A percentile compares a stretch with the other conserved stretches of the same genome.
These are phyloP conservation scores for Geotrichum phurueaensis DNA, from an alignment of 1,139 yeast species.

Conservation along the genomic window DNA sequence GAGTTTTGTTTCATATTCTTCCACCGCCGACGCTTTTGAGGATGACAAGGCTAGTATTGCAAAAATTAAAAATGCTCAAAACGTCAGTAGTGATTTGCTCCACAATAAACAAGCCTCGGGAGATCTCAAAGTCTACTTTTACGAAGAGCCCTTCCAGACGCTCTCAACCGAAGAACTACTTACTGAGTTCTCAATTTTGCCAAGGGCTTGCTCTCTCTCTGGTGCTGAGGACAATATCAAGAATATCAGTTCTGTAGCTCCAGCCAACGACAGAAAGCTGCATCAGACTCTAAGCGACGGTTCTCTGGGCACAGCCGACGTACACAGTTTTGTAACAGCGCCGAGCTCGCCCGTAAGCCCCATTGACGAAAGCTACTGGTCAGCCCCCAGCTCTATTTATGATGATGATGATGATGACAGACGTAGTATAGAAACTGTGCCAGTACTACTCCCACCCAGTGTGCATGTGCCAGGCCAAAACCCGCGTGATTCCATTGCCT, in stretches of 20 bases:
- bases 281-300: neutral
- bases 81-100: neutral
- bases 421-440: neutral
- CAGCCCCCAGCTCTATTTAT: neutral
- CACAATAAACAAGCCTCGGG: neutral
- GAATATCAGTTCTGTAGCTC: too few relatives aligned
- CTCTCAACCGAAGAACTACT: conserved; percentile 1
- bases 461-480: neutral
- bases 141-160: neutral
- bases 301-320: neutral
- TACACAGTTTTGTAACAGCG: conserved; percentile 6
- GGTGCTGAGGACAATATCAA: too few relatives aligned
- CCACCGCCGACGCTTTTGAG: neutral
- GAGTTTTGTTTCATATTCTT: neutral
- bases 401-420: neutral
- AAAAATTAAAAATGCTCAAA: neutral
- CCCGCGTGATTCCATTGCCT: neutral
- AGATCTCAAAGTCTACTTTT: neutral
- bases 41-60: neutral
- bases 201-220: neutral
- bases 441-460: neutral
- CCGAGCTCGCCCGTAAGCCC: conserved; percentile 5
- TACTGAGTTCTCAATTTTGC: neutral
- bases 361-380: neutral
- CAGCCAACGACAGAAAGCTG: neutral